These are phyloP conservation scores for Schwanniomyces etchellsii DNA, from an alignment of 1,139 yeast genomes.

Conservation along the genomic window DNA sequence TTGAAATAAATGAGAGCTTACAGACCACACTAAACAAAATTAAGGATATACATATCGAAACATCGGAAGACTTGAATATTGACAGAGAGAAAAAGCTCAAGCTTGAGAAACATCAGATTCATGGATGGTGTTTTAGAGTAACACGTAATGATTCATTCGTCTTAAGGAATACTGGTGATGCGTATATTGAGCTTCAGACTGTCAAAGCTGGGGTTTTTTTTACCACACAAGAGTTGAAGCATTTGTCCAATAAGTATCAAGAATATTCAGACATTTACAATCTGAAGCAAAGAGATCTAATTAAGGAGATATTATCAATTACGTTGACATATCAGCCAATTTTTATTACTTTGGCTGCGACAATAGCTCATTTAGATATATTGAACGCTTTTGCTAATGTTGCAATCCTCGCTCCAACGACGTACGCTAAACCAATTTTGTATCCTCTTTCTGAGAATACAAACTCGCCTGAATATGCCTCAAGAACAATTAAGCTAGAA, in stretches of 20 bases:
- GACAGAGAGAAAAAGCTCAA: slow-evolving; percentile 86
- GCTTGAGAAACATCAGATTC: slow-evolving; percentile 76
- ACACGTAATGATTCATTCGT: slow-evolving; percentile 86
- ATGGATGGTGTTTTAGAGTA: slow-evolving; percentile 92
- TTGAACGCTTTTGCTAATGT: slow-evolving; percentile 81
- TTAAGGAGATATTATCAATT: slow-evolving; percentile 74
- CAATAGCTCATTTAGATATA: slow-evolving; percentile 76
- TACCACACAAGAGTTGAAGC: slow-evolving; percentile 61
- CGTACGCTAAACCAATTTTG: slow-evolving; percentile 67
- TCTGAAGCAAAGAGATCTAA: slow-evolving; percentile 68
- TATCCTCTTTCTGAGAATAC: slow-evolving; percentile 38
- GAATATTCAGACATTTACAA: slow-evolving; percentile 64
- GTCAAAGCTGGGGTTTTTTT: slow-evolving; percentile 93
- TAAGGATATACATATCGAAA: slow-evolving; percentile 52
- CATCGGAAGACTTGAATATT: slow-evolving; percentile 70
- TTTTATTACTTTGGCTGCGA: slow-evolving; percentile 57
- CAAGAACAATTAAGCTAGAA: slow-evolving; percentile 51
- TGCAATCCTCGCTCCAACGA: slow-evolving; percentile 76
- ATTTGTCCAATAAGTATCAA: slow-evolving; percentile 54
- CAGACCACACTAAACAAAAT: slow-evolving; percentile 54
- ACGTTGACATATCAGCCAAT: slow-evolving; percentile 78
- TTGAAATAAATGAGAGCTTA: slow-evolving; percentile 53
- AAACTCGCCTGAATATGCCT: slow-evolving; percentile 21
- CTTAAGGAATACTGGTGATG: slow-evolving; percentile 54
- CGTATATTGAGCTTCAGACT: slow-evolving; percentile 76